Evolutionary conservation across 225 moss, liverwort and hornwort species (phyloP).

Genomic region (Bryoerythrophyllum caledonicum): DNA sequence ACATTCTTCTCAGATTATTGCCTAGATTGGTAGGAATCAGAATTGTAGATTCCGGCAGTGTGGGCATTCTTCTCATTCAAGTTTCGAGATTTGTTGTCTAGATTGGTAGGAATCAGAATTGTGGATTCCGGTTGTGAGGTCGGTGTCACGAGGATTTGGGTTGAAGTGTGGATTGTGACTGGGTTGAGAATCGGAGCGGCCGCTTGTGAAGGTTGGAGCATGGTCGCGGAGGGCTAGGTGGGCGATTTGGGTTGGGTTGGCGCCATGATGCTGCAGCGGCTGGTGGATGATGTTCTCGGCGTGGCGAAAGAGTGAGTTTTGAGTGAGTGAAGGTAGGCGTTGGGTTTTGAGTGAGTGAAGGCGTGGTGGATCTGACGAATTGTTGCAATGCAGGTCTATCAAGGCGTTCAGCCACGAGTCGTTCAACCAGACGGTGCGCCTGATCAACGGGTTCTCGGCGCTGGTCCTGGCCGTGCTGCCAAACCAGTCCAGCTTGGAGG

Average conservation of each 20-base stretch:
- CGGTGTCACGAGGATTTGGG: neutral
- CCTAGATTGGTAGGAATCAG: neutral
- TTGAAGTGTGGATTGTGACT: neutral
- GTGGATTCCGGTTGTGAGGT: neutral
- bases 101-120: neutral
- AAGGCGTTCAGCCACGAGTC: conserved; percentile 91
- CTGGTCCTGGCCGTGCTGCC: conserved; percentile 79
- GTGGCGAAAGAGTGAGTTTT: conserved; percentile 86
- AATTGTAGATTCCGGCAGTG: too few species aligned
- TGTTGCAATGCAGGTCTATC: conserved; percentile 53
- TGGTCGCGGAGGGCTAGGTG: neutral
- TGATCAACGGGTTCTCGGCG: conserved; percentile 89
- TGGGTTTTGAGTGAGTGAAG: too few species aligned
- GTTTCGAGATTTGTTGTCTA: too few species aligned
- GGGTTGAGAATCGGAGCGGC: neutral
- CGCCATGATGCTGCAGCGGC: conserved; percentile 75
- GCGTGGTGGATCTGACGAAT: too few species aligned
- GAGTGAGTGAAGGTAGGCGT: too few species aligned
- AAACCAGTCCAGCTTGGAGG: conserved; percentile 75
- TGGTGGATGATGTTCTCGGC: conserved; percentile 78
- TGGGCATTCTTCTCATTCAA: neutral
- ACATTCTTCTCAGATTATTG: neutral
- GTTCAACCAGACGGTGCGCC: conserved; percentile 76
- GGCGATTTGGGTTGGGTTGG: neutral
- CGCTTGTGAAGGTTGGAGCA: neutral